Base-by-base conservation (phyloP, 306 rosid genomes). In the Rubus idaeus region DNA sequence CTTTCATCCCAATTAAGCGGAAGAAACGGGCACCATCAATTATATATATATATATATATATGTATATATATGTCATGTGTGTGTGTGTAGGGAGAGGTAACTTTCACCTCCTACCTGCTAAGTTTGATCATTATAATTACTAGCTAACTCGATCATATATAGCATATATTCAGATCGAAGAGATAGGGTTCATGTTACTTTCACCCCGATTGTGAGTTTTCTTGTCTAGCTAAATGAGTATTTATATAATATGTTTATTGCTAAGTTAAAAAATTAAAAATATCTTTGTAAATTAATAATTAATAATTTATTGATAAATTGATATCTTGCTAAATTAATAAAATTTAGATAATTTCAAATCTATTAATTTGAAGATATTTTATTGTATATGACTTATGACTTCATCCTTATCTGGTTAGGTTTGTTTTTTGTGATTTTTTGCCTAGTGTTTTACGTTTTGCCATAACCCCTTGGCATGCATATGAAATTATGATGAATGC, bases 131-230 rank as follows among this genome's bases (percentile, higher is more conserved):
- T 5, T 23, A 26, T 61, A 35, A 51, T 64, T 23, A 45, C n/a
- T 18, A 56, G 26, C 26, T 23, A 23, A 23, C 26, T 23, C 26
- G 42, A 49, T 12, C 51, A 73, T 6, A 58, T 8, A 62, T 61
- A 9, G 77, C 49, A 51, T 13, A 61, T 42, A 8, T 60, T 16
- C 8, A 12, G 5, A 37, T 9, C 39, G 37, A 11, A 55, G 66
- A 68, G 76, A 82, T 73, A 77, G 57, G 57, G 39, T 41, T 68
- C 75, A 12, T 65, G 62, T 76, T 71, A 37, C 23, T 74, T 68
- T 68, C 76, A 20, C 4, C 68, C 9, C 4, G 18, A 39, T 7
- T 37, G 3, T 11, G 0, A 6, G 10, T 39, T 71, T 52, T 8
- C 62, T 51, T 51, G 9, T 42, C 47, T 35, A n/a, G n/a, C n/a